Conservation (phyloP, 768 basidiomycete genomes). For the Naganishia friedmannii region DNA sequence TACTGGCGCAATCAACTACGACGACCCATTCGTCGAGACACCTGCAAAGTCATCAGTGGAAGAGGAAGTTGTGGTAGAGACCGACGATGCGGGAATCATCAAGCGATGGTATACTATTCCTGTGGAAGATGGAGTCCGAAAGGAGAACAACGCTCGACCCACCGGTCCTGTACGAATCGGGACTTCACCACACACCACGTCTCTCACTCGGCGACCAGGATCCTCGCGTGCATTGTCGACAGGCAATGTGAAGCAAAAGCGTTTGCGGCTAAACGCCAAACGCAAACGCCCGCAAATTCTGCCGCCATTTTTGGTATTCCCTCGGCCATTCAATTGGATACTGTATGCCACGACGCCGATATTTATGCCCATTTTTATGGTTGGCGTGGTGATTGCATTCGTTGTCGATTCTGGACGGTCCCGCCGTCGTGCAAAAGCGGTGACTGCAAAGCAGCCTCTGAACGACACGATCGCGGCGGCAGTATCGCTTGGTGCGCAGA, state of each 20-base stretch:
- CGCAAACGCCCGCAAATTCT: constrained; percentile 3
- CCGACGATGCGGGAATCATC: constrained; percentile 21
- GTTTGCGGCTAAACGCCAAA: constrained; percentile 14
- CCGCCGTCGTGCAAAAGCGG: background rate
- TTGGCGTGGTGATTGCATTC: constrained; percentile 7
- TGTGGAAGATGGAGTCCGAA: background rate
- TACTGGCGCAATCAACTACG: constrained; percentile 27
- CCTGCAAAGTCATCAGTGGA: background rate
- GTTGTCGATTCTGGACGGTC: constrained; percentile 16
- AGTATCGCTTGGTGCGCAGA: background rate
- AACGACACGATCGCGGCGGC: constrained; percentile 11
- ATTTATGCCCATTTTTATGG: constrained; percentile 28
- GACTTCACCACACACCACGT: background rate
- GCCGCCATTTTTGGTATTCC: constrained; percentile 27
- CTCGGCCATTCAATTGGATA: constrained; percentile 27
- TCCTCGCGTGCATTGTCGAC: constrained; percentile 4
- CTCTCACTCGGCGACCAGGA: background rate
- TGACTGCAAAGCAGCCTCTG: background rate
- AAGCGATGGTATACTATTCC: constrained; percentile 27
- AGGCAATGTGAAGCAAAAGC: background rate
- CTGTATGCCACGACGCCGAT: constrained; percentile 22
- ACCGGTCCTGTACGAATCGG: background rate
- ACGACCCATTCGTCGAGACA: constrained; percentile 26
- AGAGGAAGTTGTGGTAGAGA: constrained; percentile 27
- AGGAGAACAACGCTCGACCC: background rate